Conservation (phyloP, 2,329 filamentous ascomycete species). For the Diaporthe ampelina region DNA sequence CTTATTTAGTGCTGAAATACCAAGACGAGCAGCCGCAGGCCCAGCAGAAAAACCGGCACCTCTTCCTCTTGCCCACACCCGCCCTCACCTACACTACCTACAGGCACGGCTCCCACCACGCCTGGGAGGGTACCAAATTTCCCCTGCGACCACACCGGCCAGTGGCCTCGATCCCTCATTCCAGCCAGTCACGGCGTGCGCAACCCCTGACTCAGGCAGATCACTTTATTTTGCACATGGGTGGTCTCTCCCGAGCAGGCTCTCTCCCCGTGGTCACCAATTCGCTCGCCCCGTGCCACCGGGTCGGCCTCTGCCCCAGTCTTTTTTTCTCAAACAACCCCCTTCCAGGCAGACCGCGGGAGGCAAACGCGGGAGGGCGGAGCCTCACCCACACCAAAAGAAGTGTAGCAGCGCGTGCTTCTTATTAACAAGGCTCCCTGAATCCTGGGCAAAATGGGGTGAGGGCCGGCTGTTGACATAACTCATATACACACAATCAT, state of each 20-base stretch:
- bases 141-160: conserved; percentile 33
- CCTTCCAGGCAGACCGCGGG: conserved; percentile 18
- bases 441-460: conserved; percentile 32
- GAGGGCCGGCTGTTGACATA: conserved; percentile 10
- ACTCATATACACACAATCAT: conserved; percentile 46
- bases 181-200: conserved; percentile 34
- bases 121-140: conserved; percentile 37
- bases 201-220: conserved; percentile 40
- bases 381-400: conserved; percentile 18
- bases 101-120: conserved; percentile 25
- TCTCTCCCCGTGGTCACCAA: conserved; percentile 24
- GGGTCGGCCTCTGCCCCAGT: conserved; percentile 20
- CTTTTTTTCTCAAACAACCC: conserved; percentile 17
- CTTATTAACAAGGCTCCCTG: conserved; percentile 31
- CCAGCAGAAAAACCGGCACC: conserved; percentile 2
- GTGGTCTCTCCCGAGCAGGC: conserved; percentile 34
- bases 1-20: conserved; percentile 19
- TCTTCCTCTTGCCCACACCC: conserved; percentile 31
- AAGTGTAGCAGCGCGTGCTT: neutral
- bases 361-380: conserved; percentile 28
- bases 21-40: conserved; percentile 2
- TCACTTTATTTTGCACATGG: conserved; percentile 31
- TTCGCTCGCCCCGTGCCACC: conserved; percentile 32
- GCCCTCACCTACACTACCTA: neutral
- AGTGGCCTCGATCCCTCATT: conserved; percentile 21